Base-by-base conservation (phyloP, 2,329 filamentous ascomycete species). In the Juglanconis juglandina region DNA sequence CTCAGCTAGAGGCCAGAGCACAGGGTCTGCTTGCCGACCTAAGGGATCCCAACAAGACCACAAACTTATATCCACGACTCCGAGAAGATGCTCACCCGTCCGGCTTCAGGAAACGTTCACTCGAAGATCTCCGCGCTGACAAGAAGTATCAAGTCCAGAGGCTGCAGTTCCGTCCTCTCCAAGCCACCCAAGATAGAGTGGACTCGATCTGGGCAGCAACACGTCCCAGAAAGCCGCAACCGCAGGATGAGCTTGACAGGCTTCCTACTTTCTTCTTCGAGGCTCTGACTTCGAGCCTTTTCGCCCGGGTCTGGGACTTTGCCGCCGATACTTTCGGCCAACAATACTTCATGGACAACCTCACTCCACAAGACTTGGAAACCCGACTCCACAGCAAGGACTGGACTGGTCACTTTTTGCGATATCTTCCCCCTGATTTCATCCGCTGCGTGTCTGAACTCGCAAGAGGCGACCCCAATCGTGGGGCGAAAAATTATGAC, bases 231-330 rank as follows among this genome's bases (percentile, higher is more conserved):
- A 47, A 42, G 52, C 34, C 41, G 51, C 17, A 49, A 55, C 34
- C 14, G 6, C 33, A 54, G 11, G 34, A 32, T 14, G 61, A 63
- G 4, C 30, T 53, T 14, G 61, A 58, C 35, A 58, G 37, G 41
- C 53, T 63, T 5, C 61, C 61, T 3, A 42, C 50, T 13, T 50
- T 61, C 17, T 63, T 59, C 58, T 63, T 63, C 42, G 61, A 63
- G n/a, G 49, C 44, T 39, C 47, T 63, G 58, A 33, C 54, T 3
- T 57, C 53, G 14, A 56, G 56, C 35, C 41, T 63, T 11, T 58
- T 61, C 39, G 55, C 55, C 8, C 55, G 61, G 4, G 37, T 63
- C 4, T 63, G 58, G 61, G 58, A 63, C 3, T 63, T 61, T 37
- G 49, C 58, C n/a, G 44, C 55, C 32, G 51, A 50, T 2, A 58